Conservation (phyloP, 345 rosid genomes). For the Moricandia moricandioides region DNA sequence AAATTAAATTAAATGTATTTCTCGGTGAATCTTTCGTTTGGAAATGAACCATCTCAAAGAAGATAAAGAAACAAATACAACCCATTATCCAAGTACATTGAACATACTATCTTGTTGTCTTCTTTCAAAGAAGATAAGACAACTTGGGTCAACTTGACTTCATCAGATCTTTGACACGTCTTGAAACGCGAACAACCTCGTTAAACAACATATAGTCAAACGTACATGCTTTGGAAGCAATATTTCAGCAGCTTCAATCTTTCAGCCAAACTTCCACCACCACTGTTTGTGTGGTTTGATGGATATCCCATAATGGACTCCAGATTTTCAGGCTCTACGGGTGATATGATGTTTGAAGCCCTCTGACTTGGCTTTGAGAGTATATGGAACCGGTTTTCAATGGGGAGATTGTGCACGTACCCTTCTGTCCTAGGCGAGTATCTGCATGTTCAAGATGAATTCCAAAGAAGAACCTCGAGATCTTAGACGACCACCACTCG, state of each 20-base stretch:
- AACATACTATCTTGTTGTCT: too few species aligned
- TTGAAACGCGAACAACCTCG: slow-evolving; percentile 68
- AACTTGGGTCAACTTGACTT: slow-evolving; percentile 5
- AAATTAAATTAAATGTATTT: not conserved
- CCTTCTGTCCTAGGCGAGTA: slow-evolving; percentile 70
- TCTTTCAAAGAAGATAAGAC: not conserved
- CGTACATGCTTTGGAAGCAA: slow-evolving; percentile 54
- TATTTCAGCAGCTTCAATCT: slow-evolving; percentile 52
- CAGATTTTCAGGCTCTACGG: slow-evolving; percentile 40
- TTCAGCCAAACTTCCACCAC: slow-evolving; percentile 35
- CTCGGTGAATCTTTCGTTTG: not conserved
- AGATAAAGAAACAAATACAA: not conserved
- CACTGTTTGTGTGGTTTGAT: slow-evolving; percentile 47
- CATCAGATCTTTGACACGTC: slow-evolving; percentile 52
- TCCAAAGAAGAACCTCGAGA: slow-evolving; percentile 58
- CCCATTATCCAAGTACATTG: too few species aligned
- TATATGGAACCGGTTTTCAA: slow-evolving; percentile 50
- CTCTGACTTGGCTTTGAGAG: slow-evolving; percentile 52
- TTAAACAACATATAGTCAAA: slow-evolving; percentile 59
- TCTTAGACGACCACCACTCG: slow-evolving; percentile 58
- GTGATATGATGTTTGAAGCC: slow-evolving; percentile 54
- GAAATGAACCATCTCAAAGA: not conserved
- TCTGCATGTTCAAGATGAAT: slow-evolving; percentile 67
- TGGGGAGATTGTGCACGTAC: slow-evolving; percentile 81
- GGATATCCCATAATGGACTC: slow-evolving; percentile 84